Evolutionary conservation across 2,329 filamentous ascomycete genomes (phyloP).

Genomic region (Pseudodiploospora longispora): DNA sequence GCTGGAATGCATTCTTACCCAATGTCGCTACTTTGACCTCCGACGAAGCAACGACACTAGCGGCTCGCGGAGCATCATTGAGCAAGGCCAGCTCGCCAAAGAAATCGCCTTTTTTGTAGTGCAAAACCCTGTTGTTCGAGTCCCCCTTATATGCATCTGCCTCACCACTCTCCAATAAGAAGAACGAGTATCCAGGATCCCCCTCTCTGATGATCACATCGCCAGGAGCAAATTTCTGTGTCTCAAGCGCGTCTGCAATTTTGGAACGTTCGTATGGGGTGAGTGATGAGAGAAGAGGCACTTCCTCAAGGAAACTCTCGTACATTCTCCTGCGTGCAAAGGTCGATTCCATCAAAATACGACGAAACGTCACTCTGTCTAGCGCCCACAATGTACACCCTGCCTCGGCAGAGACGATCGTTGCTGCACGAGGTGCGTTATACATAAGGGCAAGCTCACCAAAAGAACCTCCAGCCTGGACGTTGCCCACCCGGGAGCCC

Average conservation of each 20-base stretch:
- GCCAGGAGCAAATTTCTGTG: conserved; percentile 72
- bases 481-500: conserved; percentile 72
- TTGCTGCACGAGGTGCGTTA: conserved; percentile 91
- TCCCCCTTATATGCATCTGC: conserved; percentile 82
- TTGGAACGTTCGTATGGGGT: conserved; percentile 93
- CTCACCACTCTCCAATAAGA: conserved; percentile 78
- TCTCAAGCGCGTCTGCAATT: conserved; percentile 93
- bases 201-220: conserved; percentile 86
- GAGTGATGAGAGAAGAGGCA: conserved; percentile 73
- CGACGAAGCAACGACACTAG: conserved; percentile 73
- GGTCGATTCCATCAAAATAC: conserved; percentile 96
- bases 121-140: conserved; percentile 60
- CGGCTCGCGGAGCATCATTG: conserved; percentile 87
- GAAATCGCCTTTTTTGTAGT: conserved; percentile 87
- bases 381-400: conserved; percentile 84
- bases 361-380: conserved; percentile 91
- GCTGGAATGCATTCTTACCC: conserved; percentile 90
- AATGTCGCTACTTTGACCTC: conserved; percentile 90
- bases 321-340: conserved; percentile 96
- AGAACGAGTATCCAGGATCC: conserved; percentile 87
- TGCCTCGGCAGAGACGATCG: conserved; percentile 74
- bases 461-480: conserved; percentile 85
- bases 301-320: conserved; percentile 91
- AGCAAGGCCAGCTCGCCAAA: conserved; percentile 92
- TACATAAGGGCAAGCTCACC: conserved; percentile 98